Evolutionary conservation across 192 early-diverging fungal species (phyloP).

Genomic region (Helicostylum pulchrum): DNA sequence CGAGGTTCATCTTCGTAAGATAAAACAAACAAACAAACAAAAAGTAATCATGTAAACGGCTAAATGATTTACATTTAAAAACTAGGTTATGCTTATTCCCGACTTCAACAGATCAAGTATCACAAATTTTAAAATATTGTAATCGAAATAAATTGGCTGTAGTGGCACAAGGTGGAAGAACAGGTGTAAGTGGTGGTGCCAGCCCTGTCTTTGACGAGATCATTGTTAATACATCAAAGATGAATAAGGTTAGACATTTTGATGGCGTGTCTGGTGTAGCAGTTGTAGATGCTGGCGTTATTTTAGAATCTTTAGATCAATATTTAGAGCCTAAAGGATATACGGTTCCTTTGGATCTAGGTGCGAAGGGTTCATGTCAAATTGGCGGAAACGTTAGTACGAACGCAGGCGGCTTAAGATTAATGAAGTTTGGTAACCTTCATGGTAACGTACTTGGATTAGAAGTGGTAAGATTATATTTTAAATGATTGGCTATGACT

Average conservation of each 20-base stretch:
- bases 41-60: neutral
- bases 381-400: conserved; percentile 98
- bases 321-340: conserved; percentile 76
- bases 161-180: conserved; percentile 97
- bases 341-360: conserved; percentile 89
- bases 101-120: conserved; percentile 76
- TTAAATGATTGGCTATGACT: conserved; percentile 9
- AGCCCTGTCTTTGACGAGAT: conserved; percentile 96
- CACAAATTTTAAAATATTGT: conserved; percentile 81
- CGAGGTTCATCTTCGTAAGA: conserved; percentile 61
- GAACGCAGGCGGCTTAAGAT: conserved; percentile 92
- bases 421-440: conserved; percentile 88
- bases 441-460: conserved; percentile 93
- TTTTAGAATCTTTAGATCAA: conserved; percentile 85
- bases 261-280: conserved; percentile 74
- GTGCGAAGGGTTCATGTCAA: conserved; percentile 85
- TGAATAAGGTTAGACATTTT: conserved; percentile 72
- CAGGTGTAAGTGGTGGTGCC: conserved; percentile 89
- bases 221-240: conserved; percentile 71
- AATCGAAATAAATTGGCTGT: conserved; percentile 80
- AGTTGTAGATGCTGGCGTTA: conserved; percentile 83
- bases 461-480: conserved; percentile 66
- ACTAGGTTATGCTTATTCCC: conserved; percentile 75
- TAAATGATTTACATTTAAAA: neutral
- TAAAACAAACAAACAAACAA: no score